Evolutionary conservation across 257 asterid species (phyloP), one percentile per base, ranked within the genome.

Genomic region (Solanum habrochaites): DNA sequence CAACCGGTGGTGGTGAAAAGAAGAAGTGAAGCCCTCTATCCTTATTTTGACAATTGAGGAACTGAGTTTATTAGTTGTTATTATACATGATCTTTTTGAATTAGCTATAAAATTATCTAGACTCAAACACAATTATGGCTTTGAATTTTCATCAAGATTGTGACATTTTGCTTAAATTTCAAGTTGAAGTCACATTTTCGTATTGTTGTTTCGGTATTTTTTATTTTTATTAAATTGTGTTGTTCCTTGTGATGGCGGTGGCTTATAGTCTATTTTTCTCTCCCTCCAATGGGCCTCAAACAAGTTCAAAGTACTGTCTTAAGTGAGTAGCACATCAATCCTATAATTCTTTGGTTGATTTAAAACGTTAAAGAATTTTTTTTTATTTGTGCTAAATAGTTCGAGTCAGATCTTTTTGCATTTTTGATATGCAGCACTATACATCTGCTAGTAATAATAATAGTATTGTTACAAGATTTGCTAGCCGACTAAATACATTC

Each of bases 1-100:
- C 98, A 75, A 95, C 96, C 35, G 99, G 98, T 70, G 99, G 98
- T 85, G 98, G 92, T 85, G 98, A 95, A 69, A 95, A 95, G 97
- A 95, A 96, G 94, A 95, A 96, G 95, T 96, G 93, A 96, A 88
- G 86, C 11, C 11, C 82, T 49, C 10, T 31, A 3, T 47, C 27
- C 87, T 62, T 49, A 8, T 81, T 85, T 87, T 72, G 83, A 35
- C 5, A 42, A 88, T 49, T 83, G 87, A 71, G 84, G 90, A 84
- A 70, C 69, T 83, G 62, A 66, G 86, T 47, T 74, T 87, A 47
- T 86, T 69, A 85, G 18, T 31, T 87, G 18, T 31, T 87, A 56
- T 35, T 87, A 62, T 47, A 83, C 66, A 80, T 82, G 83, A 86
- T 29, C 66, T 60, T 85, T 88, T 83, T 86, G 83, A 82, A 52